Conservation (phyloP, 108 stramenopile species). For the Aurantiochytrium sp. region DNA sequence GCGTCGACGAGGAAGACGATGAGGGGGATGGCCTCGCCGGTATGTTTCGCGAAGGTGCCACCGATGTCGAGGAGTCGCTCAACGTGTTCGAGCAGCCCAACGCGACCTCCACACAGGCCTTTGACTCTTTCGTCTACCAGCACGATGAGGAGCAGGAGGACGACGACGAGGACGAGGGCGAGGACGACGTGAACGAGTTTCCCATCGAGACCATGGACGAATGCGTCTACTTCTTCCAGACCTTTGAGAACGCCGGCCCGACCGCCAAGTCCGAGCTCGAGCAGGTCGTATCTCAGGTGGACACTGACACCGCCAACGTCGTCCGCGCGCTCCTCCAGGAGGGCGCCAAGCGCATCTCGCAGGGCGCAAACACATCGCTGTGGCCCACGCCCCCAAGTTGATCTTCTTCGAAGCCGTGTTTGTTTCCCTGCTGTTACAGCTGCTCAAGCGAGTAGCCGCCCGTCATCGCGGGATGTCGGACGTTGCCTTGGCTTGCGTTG, state of each 20-base stretch:
- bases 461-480: too few relatives aligned
- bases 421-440: too few relatives aligned
- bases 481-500: too few relatives aligned
- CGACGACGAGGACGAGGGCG: not conserved
- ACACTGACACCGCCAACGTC: not conserved
- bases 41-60: not conserved
- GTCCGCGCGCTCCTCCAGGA: not conserved
- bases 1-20: not conserved
- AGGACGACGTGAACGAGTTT: not conserved
- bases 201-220: not conserved
- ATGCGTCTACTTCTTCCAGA: not conserved
- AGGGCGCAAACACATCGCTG: not conserved
- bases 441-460: too few relatives aligned
- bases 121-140: not conserved
- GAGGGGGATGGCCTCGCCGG: not conserved
- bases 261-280: constrained; percentile 16
- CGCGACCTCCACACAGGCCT: not conserved
- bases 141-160: not conserved
- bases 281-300: not conserved
- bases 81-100: not conserved
- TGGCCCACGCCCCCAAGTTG: not conserved
- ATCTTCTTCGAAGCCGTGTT: too few relatives aligned
- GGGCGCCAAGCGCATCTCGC: not conserved
- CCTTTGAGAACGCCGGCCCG: not conserved
- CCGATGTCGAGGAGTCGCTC: not conserved